Conservation (phyloP, 1,284 basidiomycete genomes). For the Marasmius fiardii region DNA sequence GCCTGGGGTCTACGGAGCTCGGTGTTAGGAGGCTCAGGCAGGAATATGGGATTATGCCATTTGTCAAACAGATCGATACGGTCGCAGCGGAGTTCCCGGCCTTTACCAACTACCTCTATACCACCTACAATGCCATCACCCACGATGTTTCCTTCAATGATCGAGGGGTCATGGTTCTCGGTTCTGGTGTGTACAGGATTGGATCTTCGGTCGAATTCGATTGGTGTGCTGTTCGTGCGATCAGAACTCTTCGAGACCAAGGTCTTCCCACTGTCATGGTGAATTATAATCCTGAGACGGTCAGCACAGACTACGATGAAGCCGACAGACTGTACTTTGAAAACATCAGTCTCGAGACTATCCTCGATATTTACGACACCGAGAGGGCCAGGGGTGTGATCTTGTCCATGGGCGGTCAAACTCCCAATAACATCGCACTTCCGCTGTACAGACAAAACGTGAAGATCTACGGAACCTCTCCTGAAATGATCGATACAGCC, state of each 20-base stretch:
- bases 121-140: conserved; percentile 93
- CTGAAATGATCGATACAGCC: conserved; percentile 99
- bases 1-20: conserved; percentile 84
- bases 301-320: conserved; percentile 99
- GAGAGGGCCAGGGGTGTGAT: conserved; percentile 92
- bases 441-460: conserved; percentile 94
- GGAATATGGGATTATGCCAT: conserved; percentile 82
- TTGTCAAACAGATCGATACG: conserved; percentile 99
- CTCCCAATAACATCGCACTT: conserved; percentile 97
- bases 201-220: conserved; percentile 99
- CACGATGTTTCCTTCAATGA: conserved; percentile 91
- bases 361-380: conserved; percentile 95
- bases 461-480: conserved; percentile 97
- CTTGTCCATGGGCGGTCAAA: conserved; percentile 98
- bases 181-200: conserved; percentile 98
- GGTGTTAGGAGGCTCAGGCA: conserved; percentile 86
- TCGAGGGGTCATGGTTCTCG: conserved; percentile 94
- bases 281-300: conserved; percentile 99
- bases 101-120: conserved; percentile 98
- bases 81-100: conserved; percentile 99
- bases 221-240: conserved; percentile 98
- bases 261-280: conserved; percentile 99
- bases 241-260: conserved; percentile 90
- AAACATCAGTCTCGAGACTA: conserved; percentile 95
- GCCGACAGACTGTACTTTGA: conserved; percentile 98